Conservation (phyloP, 768 basidiomycete genomes). For the Daedalea quercina region DNA sequence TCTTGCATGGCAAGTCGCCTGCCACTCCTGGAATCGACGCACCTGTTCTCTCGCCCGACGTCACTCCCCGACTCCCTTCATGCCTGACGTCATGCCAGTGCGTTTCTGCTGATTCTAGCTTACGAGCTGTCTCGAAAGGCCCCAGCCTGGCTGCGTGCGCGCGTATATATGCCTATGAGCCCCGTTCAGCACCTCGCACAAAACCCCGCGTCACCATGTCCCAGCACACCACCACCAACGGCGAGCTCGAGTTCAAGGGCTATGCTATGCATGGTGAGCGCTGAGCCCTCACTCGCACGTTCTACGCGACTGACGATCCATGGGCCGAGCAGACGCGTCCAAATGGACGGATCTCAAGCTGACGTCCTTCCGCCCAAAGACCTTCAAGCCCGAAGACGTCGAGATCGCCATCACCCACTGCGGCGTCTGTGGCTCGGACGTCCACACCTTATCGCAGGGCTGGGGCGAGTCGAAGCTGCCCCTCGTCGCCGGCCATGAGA, state of each 20-base stretch:
- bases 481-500: slow-evolving; percentile 38
- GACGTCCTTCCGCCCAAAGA: slow-evolving; percentile 46
- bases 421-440: slow-evolving; percentile 47
- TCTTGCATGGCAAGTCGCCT: background rate
- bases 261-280: slow-evolving; percentile 19
- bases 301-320: background rate
- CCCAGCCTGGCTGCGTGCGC: background rate
- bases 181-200: background rate
- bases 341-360: slow-evolving; percentile 36
- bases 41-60: background rate
- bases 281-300: background rate
- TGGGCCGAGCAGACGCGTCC: slow-evolving; percentile 10
- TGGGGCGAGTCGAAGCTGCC: slow-evolving; percentile 27
- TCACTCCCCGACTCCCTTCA: background rate
- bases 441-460: slow-evolving; percentile 37
- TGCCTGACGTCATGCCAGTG: background rate
- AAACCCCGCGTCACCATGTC: background rate
- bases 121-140: background rate
- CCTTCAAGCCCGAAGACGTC: slow-evolving; percentile 44
- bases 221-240: background rate
- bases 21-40: background rate
- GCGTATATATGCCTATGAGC: background rate
- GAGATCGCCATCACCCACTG: slow-evolving; percentile 47
- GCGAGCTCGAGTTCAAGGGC: slow-evolving; percentile 20
- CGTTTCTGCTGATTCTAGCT: background rate